Conservation (phyloP, 176 grass and related monocot genomes). For the Aegilops sharonensis region DNA sequence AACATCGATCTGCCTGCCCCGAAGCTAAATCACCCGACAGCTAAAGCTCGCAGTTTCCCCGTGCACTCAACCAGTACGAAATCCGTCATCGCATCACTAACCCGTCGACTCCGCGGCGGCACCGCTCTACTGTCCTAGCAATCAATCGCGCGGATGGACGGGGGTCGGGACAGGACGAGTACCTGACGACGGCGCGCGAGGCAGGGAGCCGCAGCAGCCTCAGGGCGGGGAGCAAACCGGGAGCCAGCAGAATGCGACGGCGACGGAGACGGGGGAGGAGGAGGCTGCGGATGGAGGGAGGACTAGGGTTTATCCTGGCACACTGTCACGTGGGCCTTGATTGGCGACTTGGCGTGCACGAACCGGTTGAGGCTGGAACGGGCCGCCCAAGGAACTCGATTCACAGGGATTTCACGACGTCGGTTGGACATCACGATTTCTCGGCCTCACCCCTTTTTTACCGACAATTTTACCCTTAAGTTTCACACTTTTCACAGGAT, state of each 20-base stretch:
- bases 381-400: background rate
- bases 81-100: background rate
- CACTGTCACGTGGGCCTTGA: conserved; percentile 16
- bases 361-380: background rate
- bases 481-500: no score
- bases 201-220: conserved; percentile 21
- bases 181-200: conserved; percentile 2
- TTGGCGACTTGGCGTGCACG: background rate
- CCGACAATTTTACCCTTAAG: no score
- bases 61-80: background rate
- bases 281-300: background rate
- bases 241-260: conserved; percentile 16
- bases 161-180: background rate
- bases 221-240: background rate
- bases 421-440: no score
- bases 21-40: background rate
- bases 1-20: background rate
- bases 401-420: no score
- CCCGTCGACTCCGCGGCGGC: background rate
- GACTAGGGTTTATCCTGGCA: conserved; percentile 22
- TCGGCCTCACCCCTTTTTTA: no score
- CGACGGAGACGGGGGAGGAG: background rate
- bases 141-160: background rate
- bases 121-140: background rate
- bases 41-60: background rate